Conservation (phyloP, 345 rosid species). For the Populus nigra region DNA sequence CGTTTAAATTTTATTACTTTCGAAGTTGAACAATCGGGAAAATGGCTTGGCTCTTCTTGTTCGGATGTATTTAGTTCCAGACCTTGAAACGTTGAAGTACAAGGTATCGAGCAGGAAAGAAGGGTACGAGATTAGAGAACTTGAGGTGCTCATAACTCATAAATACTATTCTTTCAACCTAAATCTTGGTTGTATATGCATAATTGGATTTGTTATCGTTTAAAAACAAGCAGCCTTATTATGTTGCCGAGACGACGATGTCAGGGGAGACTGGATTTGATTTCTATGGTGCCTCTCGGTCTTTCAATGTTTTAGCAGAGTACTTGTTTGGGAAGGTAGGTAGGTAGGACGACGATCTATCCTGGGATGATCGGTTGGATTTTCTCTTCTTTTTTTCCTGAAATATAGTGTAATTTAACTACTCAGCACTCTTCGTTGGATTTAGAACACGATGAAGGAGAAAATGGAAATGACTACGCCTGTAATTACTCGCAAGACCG, state of each 20-base stretch:
- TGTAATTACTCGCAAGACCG: conserved; percentile 60
- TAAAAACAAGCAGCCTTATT: conserved; percentile 51
- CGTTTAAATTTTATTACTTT: not conserved
- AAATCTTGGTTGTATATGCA: not conserved
- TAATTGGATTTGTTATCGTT: not conserved
- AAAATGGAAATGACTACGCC: conserved; percentile 94
- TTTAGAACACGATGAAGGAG: conserved; percentile 59
- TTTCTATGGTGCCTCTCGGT: conserved; percentile 64
- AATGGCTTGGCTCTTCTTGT: not conserved
- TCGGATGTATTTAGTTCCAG: conserved; percentile 52
- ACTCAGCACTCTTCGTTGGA: conserved; percentile 4
- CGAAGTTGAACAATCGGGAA: not conserved
- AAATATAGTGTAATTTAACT: conserved; percentile 5
- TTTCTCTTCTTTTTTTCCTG: too few relatives aligned
- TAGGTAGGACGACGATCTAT: conserved; percentile 35
- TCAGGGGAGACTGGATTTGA: conserved; percentile 78
- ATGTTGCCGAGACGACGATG: conserved; percentile 80
- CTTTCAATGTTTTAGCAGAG: conserved; percentile 82
- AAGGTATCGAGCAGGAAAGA: conserved; percentile 54
- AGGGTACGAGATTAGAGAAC: conserved; percentile 74
- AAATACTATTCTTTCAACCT: not conserved
- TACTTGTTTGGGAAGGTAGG: conserved; percentile 95
- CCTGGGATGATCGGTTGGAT: not conserved
- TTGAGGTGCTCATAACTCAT: conserved; percentile 50
- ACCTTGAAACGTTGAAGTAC: conserved; percentile 73